These are phyloP conservation scores for Lentinula sp. DNA, from an alignment of 768 basidiomycete genomes.

Conservation along the genomic window DNA sequence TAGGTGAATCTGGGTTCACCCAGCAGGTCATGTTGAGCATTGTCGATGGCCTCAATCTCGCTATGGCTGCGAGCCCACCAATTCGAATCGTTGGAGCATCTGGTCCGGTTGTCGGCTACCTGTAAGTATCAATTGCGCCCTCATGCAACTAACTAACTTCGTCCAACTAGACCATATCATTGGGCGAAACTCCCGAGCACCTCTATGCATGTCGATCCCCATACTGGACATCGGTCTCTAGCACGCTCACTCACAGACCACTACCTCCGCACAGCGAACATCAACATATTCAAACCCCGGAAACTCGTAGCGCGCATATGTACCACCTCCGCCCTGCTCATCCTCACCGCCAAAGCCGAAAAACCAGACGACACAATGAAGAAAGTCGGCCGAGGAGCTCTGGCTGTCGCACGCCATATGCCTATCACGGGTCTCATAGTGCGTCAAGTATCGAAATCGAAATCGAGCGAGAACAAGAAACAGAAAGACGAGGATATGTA, in stretches of 20 bases:
- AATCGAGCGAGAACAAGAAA: background rate
- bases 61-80: constrained; percentile 19
- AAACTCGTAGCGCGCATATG: constrained; percentile 18
- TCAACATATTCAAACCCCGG: constrained; percentile 16
- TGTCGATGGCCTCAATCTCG: constrained; percentile 18
- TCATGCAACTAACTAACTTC: background rate
- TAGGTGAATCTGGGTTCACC: constrained; percentile 10
- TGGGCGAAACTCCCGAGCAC: constrained; percentile 16
- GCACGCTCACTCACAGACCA: constrained; percentile 19
- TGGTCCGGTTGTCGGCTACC: constrained; percentile 16
- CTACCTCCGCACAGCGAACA: constrained; percentile 17
- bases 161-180: constrained; percentile 13
- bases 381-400: background rate
- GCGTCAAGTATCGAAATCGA: background rate
- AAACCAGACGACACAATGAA: background rate
- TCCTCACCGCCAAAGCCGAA: constrained; percentile 7
- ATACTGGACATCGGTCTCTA: constrained; percentile 12
- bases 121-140: constrained; percentile 6
- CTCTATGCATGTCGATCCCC: constrained; percentile 9
- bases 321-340: constrained; percentile 17
- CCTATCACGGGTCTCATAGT: constrained; percentile 1
- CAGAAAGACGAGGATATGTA: background rate
- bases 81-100: constrained; percentile 15
- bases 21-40: constrained; percentile 16
- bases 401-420: background rate